Evolutionary conservation across 768 basidiomycete genomes (phyloP).

Genomic region (Xerocomellus chrysenteron): DNA sequence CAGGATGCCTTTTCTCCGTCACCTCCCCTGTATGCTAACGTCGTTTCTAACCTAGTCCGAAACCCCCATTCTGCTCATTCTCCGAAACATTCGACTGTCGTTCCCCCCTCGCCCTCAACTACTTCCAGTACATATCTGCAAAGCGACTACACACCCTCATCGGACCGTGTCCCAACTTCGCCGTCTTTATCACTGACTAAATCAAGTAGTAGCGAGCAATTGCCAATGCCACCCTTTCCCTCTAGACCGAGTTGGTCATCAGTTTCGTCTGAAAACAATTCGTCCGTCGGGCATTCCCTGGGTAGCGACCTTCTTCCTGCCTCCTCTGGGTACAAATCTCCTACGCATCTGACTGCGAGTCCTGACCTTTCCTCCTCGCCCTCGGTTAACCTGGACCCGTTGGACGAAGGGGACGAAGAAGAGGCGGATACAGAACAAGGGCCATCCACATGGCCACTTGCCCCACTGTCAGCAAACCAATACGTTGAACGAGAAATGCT

Average conservation of each 20-base stretch:
- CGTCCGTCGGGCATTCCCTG: slow-evolving; percentile 9
- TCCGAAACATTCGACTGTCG: slow-evolving; percentile 6
- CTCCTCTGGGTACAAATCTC: slow-evolving; percentile 19
- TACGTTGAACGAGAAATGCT: slow-evolving; percentile 61
- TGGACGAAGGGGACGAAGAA: slow-evolving; percentile 22
- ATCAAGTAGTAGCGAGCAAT: slow-evolving; percentile 16
- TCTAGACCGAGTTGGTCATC: slow-evolving; percentile 26
- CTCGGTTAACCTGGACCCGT: slow-evolving; percentile 9
- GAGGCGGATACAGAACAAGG: slow-evolving; percentile 12
- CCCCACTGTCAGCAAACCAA: slow-evolving; percentile 31
- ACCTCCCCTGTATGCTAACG: slow-evolving; percentile 27
- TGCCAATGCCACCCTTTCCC: slow-evolving; percentile 10
- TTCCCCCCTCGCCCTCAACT: slow-evolving; percentile 4
- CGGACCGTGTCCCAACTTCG: slow-evolving; percentile 12
- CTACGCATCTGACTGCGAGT: slow-evolving; percentile 20
- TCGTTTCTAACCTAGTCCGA: slow-evolving; percentile 21
- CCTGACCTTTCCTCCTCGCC: slow-evolving; percentile 22
- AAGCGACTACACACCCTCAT: slow-evolving; percentile 13
- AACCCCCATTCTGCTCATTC: slow-evolving; percentile 12
- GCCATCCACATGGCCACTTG: slow-evolving; percentile 11
- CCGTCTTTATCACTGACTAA: slow-evolving; percentile 16
- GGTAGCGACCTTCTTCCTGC: slow-evolving; percentile 13
- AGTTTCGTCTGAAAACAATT: slow-evolving; percentile 25
- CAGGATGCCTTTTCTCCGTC: slow-evolving; percentile 11
- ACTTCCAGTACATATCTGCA: slow-evolving; percentile 5